Conservation (phyloP, 345 rosid species). For the Boechera divaricarpa region DNA sequence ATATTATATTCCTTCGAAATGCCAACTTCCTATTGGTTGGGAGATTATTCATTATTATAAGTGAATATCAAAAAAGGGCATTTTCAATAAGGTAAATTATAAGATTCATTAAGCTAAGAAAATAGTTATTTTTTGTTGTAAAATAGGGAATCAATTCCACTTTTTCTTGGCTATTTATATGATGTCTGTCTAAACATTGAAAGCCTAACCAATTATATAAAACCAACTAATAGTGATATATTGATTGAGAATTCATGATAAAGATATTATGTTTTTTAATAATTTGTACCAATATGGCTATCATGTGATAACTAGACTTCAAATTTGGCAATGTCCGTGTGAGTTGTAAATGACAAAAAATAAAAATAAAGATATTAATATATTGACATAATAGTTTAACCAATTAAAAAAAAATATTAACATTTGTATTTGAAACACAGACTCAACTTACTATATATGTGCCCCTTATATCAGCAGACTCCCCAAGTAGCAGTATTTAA, state of each 20-base stretch:
- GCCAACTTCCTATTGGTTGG: conserved; percentile 31
- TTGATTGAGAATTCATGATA: not conserved
- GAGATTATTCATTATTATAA: conserved; percentile 26
- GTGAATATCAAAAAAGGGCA: not conserved
- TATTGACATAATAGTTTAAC: not conserved
- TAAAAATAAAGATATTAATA: too few relatives aligned
- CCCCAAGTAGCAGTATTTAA: too few relatives aligned
- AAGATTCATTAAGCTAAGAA: conserved; percentile 9
- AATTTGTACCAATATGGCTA: not conserved
- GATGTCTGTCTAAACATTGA: not conserved
- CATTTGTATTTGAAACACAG: not conserved
- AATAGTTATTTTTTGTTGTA: not conserved
- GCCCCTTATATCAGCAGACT: too few relatives aligned
- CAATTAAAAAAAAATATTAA: too few relatives aligned
- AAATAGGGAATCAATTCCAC: conserved; percentile 4
- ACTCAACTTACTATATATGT: not conserved
- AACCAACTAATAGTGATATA: not conserved
- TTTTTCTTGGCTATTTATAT: not conserved
- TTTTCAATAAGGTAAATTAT: not conserved
- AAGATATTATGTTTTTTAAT: not conserved
- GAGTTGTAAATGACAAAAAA: too few relatives aligned
- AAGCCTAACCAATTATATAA: not conserved
- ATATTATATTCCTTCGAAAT: conserved; percentile 21
- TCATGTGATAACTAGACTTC: not conserved
- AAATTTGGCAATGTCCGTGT: not conserved